Base-by-base conservation (phyloP, 371 early-diverging fungal species). In the Mortierella sp. region DNA sequence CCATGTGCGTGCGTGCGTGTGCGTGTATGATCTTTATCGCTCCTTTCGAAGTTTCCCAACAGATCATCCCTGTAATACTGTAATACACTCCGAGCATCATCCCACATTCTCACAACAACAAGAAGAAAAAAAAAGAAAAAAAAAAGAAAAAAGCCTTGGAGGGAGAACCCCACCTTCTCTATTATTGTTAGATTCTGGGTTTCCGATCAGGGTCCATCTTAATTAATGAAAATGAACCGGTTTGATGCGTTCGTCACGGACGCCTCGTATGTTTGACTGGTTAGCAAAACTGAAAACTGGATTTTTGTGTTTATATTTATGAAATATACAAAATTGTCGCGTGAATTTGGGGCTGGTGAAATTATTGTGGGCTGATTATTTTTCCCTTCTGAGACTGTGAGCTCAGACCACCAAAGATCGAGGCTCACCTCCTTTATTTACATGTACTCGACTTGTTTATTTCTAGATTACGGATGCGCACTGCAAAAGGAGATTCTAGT, bases 401-500 rank as follows among this genome's bases (percentile, higher is more conserved):
- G 52, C 52, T 52, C n/a, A 13, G 52, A n/a, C 52, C 52, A 52
- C 52, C 11, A 52, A 15, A 52, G 36, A 36, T 36, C 36, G 36
- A 36, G 36, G 36, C 36, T 36, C 36, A 36, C 36, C 36, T 19
- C 36, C 36, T 19, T 36, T 60, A 21, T 40, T 60, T 60, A 10
- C 10, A 21, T 40, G 41, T 60, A 10, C 10, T 60, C 19, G 21
- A 36, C 58, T 58, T 16, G 33, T 32, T 58, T 32, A 4, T 11
- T 16, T 58, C 4, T 80, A 93, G 97, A 95, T 84, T 97, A 93
- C 82, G 93, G 94, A 0, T 96, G 96, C 74, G 97, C 97, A 13
- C 87, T 97, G 36, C 97, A 97, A 79, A 94, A 94, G 53, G 98
- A 97, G 60, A 96, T 98, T 40, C 84, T 95, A 10, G 89, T 97